Conservation (phyloP, 768 basidiomycete genomes). For the Tephrocybe sp. region DNA sequence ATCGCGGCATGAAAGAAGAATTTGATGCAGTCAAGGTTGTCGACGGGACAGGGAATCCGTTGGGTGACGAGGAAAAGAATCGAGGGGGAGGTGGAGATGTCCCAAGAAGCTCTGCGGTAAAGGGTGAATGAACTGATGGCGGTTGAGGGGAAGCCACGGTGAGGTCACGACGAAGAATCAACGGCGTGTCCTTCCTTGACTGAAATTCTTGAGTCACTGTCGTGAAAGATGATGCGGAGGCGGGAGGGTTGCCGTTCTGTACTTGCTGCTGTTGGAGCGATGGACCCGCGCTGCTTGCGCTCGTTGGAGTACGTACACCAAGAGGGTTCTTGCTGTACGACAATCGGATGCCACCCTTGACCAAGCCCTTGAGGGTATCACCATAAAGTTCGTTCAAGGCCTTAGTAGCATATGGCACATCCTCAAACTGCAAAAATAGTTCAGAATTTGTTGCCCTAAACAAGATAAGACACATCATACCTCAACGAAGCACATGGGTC, state of each 20-base stretch:
- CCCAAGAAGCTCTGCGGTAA: conserved; percentile 34
- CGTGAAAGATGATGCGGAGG: conserved; percentile 8
- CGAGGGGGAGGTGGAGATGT: conserved; percentile 48
- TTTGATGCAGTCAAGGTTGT: conserved; percentile 31
- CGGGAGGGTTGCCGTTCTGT: conserved; percentile 25
- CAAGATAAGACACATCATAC: conserved; percentile 36
- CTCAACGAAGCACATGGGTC: conserved; percentile 99
- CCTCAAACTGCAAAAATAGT: conserved; percentile 70
- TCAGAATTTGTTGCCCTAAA: conserved; percentile 4
- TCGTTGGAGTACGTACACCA: conserved; percentile 84
- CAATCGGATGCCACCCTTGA: conserved; percentile 95
- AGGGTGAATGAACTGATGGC: conserved; percentile 18
- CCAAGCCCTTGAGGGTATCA: conserved; percentile 83
- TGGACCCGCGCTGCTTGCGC: conserved; percentile 40
- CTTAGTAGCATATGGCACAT: conserved; percentile 78
- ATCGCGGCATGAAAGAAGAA: conserved; percentile 36
- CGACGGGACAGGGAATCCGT: conserved; percentile 25
- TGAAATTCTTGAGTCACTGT: conserved; percentile 17
- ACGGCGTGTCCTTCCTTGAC: conserved; percentile 15
- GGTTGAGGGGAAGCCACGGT: conserved; percentile 21
- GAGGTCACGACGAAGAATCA: conserved; percentile 23
- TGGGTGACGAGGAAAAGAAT: conserved; percentile 36
- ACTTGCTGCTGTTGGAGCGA: conserved; percentile 44
- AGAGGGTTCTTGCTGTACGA: conserved; percentile 98
- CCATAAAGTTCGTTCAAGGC: conserved; percentile 93